Evolutionary conservation across 1,284 basidiomycete genomes (phyloP), one percentile per base, ranked within the genome.

Genomic region (Pisolithus thermaeus): DNA sequence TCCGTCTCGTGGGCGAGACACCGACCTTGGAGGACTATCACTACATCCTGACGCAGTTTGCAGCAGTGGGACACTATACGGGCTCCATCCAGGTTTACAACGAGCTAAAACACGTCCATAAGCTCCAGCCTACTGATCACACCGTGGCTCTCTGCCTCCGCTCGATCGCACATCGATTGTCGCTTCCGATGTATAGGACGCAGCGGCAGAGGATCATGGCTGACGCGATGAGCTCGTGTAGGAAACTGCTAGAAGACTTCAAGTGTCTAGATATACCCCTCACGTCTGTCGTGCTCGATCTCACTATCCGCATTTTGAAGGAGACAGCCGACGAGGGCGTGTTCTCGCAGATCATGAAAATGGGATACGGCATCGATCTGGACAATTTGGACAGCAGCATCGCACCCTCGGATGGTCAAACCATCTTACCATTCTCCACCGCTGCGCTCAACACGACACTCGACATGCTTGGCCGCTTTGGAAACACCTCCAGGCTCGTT

Each of bases 331-430:
- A 84, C 61, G 62, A 70, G 50, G 68, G 74, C 32, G 71, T 71
- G 0, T 85, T 86, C 62, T 73, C 80, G 51, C 63, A 68, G 16
- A 68, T 89, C 32, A 65, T 90, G 70, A 81, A 77, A 59, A 66
- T 76, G 56, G 80, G 76, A 18, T 91, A 90, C 61, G 87, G 82
- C 0, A 76, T 91, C 50, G 88, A 91, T 66, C 63, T 90, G 47
- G 72, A 76, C 11, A 83, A 82, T 45, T 30, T 48, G 3, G 67
- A 53, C 60, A 52, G 52, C 52, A 38, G 49, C 46, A 54, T 52
- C 50, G 38, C 55, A 30, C 22, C 44, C 70, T 63, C 20, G 57
- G 53, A 35, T 52, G 22, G 28, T 72, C 66, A 12, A 66, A 74
- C 32, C 56, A 25, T 22, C n/a, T 58, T 63, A 22, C 78, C 76